A percentile compares a stretch with the other conserved stretches of the same genome.
These are phyloP conservation scores for Eutypa lata DNA, from an alignment of 2,329 filamentous ascomycete genomes.

Conservation along the genomic window DNA sequence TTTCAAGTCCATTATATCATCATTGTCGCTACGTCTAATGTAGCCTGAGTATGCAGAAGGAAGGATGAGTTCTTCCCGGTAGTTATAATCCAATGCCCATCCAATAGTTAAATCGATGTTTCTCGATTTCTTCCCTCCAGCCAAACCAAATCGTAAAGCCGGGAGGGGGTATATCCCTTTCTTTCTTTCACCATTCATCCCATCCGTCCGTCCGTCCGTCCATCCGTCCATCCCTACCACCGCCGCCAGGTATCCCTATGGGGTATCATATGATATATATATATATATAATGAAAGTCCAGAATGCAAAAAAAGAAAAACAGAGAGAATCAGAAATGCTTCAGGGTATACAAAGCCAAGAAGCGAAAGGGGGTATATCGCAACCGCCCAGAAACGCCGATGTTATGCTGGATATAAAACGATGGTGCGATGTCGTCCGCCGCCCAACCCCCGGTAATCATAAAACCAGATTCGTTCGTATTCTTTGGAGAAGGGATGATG, in stretches of 20 bases:
- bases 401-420: not conserved
- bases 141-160: not conserved
- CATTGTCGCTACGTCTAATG: too few relatives aligned
- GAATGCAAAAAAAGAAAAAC: constrained; percentile 20
- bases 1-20: too few relatives aligned
- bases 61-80: too few relatives aligned
- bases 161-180: not conserved
- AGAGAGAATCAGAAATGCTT: not conserved
- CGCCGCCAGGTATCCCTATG: constrained; percentile 13
- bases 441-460: too few relatives aligned
- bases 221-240: not conserved
- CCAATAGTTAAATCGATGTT: too few relatives aligned
- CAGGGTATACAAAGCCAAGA: too few relatives aligned
- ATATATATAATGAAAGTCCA: constrained; percentile 23
- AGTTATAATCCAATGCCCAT: too few relatives aligned
- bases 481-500: not conserved
- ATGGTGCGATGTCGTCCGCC: not conserved
- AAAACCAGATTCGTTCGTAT: too few relatives aligned
- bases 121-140: too few relatives aligned
- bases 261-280: constrained; percentile 26
- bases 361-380: constrained; percentile 5
- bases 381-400: not conserved
- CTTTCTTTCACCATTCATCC: not conserved
- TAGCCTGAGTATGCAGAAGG: too few relatives aligned
- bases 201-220: not conserved